A percentile compares a stretch with the other conserved stretches of the same genome.
Evolutionary conservation across 148 eudicot genomes (phyloP).

Genomic region (Diospyros kaki): DNA sequence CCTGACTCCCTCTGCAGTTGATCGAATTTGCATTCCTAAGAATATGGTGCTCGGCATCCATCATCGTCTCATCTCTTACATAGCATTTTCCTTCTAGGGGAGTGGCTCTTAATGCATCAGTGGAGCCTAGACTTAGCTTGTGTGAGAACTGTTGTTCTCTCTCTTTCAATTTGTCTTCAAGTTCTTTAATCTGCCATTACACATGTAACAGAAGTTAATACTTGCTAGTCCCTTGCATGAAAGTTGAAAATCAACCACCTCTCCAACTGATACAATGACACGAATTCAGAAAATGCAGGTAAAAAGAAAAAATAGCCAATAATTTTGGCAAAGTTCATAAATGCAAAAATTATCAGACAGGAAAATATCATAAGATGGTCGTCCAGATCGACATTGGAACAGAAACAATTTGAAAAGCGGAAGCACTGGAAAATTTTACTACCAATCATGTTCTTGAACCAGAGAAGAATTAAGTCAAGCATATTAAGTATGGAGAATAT

Average conservation of each 20-base stretch:
- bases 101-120: slow-evolving; percentile 39
- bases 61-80: slow-evolving; percentile 34
- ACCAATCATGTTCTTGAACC: neutral
- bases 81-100: slow-evolving; percentile 35
- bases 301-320: neutral
- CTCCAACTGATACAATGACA: neutral
- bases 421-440: neutral
- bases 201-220: neutral
- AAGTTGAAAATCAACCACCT: neutral
- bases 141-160: slow-evolving; percentile 37
- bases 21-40: slow-evolving; percentile 57
- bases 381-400: neutral
- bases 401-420: neutral
- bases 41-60: slow-evolving; percentile 46
- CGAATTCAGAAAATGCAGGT: neutral
- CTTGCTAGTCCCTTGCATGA: neutral
- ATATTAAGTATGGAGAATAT: no score
- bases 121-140: slow-evolving; percentile 23
- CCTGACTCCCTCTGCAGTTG: slow-evolving; percentile 51
- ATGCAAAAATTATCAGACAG: neutral
- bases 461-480: neutral
- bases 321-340: neutral
- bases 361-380: neutral
- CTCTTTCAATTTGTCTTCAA: slow-evolving; percentile 63
- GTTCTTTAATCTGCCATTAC: slow-evolving; percentile 59